Base-by-base conservation (phyloP, 1,139 yeast genomes). In the Debaryomyces psychrophilus region DNA sequence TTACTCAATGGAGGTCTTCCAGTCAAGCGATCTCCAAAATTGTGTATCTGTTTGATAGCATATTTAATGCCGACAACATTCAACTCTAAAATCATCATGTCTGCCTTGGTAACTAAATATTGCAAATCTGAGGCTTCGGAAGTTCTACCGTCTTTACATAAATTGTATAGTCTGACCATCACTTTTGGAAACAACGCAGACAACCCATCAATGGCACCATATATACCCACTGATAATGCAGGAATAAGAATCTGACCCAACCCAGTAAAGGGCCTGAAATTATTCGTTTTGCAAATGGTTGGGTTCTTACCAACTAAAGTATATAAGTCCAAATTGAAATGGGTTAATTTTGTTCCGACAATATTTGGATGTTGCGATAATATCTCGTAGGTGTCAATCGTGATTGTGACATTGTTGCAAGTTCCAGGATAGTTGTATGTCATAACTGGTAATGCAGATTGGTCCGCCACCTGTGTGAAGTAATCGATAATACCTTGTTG, bases 171-270 rank as follows among this genome's bases (percentile, higher is more conserved):
- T 47, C 67, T 62, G 37, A 73, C 72, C 66, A 70, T 64, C 4
- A 63, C 51, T 46, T 69, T 72, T 28, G 77, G 78, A 53, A 73
- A 71, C 8, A 71, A 57, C 39, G 68, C 73, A 31, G 77, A 66
- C 36, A 76, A 59, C 12, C 80, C 81, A 54, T 76, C 81, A 48
- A 76, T 70, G 23, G 79, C 68, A 34, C 80, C 81, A 45, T 62
- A 62, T 37, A 64, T 60, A 9, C 79, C 79, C 15, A 72, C 74
- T 1, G 69, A 50, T 41, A 74, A 55, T 5, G 75, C 73, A 11
- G 81, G 80, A 25, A 76, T 50, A 38, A 76, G 57, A 25, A 74
- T 61, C 55, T 76, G 81, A 20, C 81, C 81, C 25, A 76, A 60
- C 11, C 81, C 81, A 9, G 79, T 72, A 56, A 74, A 66, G 8